Base-by-base conservation (phyloP, 352 stramenopile species). In the Globisporangium uncinulatum region DNA sequence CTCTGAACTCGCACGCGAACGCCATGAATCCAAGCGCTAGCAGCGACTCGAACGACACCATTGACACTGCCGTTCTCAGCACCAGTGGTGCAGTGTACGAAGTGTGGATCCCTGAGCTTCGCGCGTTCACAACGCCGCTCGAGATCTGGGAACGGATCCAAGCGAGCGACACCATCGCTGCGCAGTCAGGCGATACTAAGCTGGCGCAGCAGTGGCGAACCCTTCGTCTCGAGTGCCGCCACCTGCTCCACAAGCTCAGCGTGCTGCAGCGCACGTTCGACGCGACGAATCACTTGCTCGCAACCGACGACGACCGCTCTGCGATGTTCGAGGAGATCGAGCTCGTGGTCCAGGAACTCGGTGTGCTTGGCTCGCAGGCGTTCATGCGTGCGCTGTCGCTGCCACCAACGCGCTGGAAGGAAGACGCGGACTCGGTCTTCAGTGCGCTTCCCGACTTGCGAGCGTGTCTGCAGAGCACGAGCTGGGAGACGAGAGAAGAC, bases 91-190 rank as follows among this genome's bases (percentile, higher is more conserved):
- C 20, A 3, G 31, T 45, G 24, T 62, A 56, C 19, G 61, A 68
- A n/a, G 55, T 77, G 11, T 79, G 63, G 66, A 55, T 69, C 8
- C 51, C 63, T 34, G 61, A 72, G 9, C 56, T 58, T 1, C 56
- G 45, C 2, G 52, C 70, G 19, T 69, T 66, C 46, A 66, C 63
- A 49, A 77, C 67, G 2, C 67, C 71, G 0, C 56, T 66, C 11
- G 70, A 81, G 52, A 75, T 83, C 21, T 54, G 55, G 11, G 66
- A 66, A 7, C 61, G 65, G 0, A 70, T 83, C 56, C 62, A 70
- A 31, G 61, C 74, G 14, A 45, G 53, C 24, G 9, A 39, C 24
- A 29, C 20, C 2, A 7, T 8, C 13, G 46, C 29, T 11, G 11
- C n/a, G 46, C 24, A 52, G n/a, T 29, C 42, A 24, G n/a, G 42